These are phyloP conservation scores for Cladosporium sp. DNA, from an alignment of 2,329 filamentous ascomycete genomes.

Conservation along the genomic window DNA sequence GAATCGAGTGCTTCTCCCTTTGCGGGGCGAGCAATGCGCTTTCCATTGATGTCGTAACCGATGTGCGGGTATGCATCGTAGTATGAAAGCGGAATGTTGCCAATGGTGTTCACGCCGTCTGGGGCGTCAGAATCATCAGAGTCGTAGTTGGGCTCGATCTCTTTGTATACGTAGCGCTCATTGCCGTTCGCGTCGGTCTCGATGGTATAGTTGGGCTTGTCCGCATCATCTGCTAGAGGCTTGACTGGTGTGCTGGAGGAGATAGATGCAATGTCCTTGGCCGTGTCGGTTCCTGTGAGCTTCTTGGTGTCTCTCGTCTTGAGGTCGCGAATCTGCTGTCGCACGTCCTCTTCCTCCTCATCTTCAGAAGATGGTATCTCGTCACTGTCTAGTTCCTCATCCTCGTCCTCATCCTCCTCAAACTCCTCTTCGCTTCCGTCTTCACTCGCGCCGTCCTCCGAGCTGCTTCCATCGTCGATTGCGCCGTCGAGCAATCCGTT, in stretches of 20 bases:
- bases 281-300: slow-evolving; percentile 25
- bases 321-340: slow-evolving; percentile 39
- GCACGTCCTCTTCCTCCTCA: slow-evolving; percentile 36
- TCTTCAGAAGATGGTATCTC: slow-evolving; percentile 34
- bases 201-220: slow-evolving; percentile 51
- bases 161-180: slow-evolving; percentile 82
- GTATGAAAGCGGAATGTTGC: slow-evolving; percentile 86
- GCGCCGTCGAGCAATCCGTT: slow-evolving; percentile 38
- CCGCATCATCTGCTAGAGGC: slow-evolving; percentile 17
- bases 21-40: slow-evolving; percentile 93
- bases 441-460: slow-evolving; percentile 23
- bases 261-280: slow-evolving; percentile 18
- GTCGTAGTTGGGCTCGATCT: slow-evolving; percentile 91
- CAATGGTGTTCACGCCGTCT: slow-evolving; percentile 81
- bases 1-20: slow-evolving; percentile 91
- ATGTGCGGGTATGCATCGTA: slow-evolving; percentile 98
- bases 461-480: slow-evolving; percentile 24
- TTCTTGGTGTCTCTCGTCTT: slow-evolving; percentile 28
- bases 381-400: slow-evolving; percentile 36
- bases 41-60: slow-evolving; percentile 97
- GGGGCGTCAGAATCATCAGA: slow-evolving; percentile 87
- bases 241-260: slow-evolving; percentile 18
- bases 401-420: slow-evolving; percentile 25
- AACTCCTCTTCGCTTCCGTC: slow-evolving; percentile 28
- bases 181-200: slow-evolving; percentile 84